Percentiles rank a stretch among this genome's conserved stretches.
These are phyloP conservation scores for Heliamphora pulchella DNA, from an alignment of 179 eudicot species.

Conservation along the genomic window DNA sequence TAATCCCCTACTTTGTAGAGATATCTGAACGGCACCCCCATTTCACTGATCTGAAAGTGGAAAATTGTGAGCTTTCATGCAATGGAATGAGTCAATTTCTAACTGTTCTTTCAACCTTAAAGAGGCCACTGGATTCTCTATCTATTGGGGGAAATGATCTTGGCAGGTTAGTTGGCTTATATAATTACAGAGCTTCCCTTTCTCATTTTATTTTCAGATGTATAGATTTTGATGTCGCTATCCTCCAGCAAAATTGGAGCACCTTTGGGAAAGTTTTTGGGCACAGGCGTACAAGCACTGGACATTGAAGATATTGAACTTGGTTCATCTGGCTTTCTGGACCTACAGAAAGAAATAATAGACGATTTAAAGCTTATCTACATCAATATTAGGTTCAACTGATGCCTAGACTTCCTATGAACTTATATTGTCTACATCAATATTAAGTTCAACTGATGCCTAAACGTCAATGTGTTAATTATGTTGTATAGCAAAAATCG, in stretches of 20 bases:
- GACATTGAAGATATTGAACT: conserved; percentile 70
- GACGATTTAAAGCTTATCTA: conserved; percentile 39
- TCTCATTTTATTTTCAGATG: conserved; percentile 8
- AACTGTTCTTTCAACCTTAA: conserved; percentile 47
- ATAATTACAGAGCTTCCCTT: neutral
- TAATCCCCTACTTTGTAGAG: conserved; percentile 50
- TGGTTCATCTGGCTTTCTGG: conserved; percentile 66
- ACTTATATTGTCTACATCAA: neutral
- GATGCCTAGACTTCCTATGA: conserved; percentile 8
- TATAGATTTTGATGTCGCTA: conserved; percentile 11
- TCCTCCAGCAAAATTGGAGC: conserved; percentile 54
- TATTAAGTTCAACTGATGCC: neutral
- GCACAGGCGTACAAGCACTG: conserved; percentile 47
- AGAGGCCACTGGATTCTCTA: conserved; percentile 47
- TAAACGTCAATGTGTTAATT: conserved; percentile 3
- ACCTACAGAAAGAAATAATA: conserved; percentile 39
- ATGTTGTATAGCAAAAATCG: conserved; percentile 58
- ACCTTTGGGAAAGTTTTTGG: conserved; percentile 59
- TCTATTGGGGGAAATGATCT: conserved; percentile 78
- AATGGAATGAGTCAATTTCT: conserved; percentile 58
- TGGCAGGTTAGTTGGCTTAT: conserved; percentile 56
- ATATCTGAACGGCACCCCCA: conserved; percentile 30
- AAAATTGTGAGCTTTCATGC: conserved; percentile 61
- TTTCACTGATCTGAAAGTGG: conserved; percentile 48
- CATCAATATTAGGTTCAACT: conserved; percentile 68